Evolutionary conservation across 768 basidiomycete species (phyloP).

Genomic region (Suillus sp.): DNA sequence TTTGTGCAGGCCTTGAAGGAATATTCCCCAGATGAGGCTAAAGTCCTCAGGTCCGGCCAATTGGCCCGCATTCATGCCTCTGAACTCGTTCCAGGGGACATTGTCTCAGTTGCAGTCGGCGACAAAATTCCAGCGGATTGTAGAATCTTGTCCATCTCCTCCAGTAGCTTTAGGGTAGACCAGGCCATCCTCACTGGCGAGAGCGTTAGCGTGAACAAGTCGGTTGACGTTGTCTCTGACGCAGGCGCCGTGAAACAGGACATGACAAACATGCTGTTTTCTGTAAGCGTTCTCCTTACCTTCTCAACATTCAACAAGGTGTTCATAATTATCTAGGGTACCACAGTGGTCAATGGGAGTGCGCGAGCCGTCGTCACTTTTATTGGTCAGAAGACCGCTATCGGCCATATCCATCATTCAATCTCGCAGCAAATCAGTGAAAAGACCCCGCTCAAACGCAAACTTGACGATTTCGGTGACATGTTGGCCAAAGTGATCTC

Average conservation of each 20-base stretch:
- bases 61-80: slow-evolving; percentile 77
- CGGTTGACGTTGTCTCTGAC: slow-evolving; percentile 66
- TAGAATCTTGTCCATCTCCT: slow-evolving; percentile 83
- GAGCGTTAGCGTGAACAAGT: slow-evolving; percentile 87
- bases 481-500: slow-evolving; percentile 97
- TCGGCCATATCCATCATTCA: slow-evolving; percentile 96
- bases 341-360: slow-evolving; percentile 92
- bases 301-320: not conserved
- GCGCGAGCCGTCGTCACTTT: slow-evolving; percentile 86
- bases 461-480: slow-evolving; percentile 98
- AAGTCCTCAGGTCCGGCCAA: slow-evolving; percentile 76
- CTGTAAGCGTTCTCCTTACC: slow-evolving; percentile 48
- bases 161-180: slow-evolving; percentile 92
- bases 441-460: slow-evolving; percentile 96
- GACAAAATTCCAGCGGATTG: slow-evolving; percentile 97
- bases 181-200: slow-evolving; percentile 98
- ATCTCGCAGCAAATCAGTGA: slow-evolving; percentile 92
- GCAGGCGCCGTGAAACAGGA: slow-evolving; percentile 91
- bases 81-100: slow-evolving; percentile 93
- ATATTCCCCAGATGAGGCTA: slow-evolving; percentile 96
- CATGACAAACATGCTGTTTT: slow-evolving; percentile 96
- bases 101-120: slow-evolving; percentile 88
- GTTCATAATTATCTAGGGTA: slow-evolving; percentile 59
- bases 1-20: slow-evolving; percentile 82
- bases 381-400: slow-evolving; percentile 86